phyloP scores from a whole-genome alignment of 2,329 filamentous ascomycete genomes.

The Thielaviopsis populi region DNA sequence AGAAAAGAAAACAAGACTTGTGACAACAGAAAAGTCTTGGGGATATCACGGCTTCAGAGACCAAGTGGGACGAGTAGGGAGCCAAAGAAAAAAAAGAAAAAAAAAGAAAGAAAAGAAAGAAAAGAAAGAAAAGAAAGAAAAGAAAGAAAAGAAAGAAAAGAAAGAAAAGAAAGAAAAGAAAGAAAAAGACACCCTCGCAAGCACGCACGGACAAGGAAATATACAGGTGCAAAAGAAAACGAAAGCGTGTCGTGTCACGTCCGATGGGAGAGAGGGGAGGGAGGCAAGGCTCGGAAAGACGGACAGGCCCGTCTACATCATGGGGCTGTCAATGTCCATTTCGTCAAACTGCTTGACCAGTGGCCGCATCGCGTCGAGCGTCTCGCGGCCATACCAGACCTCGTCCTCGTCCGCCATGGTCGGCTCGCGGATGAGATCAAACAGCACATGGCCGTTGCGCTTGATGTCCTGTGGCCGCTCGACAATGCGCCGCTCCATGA shows the following conservation, averaged over 20 bases:
- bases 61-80: background rate
- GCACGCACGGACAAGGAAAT: constrained; percentile 1
- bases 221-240: background rate
- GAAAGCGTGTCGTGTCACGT: background rate
- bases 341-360: constrained; percentile 37
- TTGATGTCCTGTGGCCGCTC: constrained; percentile 44
- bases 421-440: constrained; percentile 49
- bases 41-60: background rate
- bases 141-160: constrained; percentile 2
- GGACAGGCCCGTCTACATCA: constrained; percentile 3
- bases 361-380: constrained; percentile 40
- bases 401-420: constrained; percentile 44
- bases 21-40: background rate
- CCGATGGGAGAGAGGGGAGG: background rate
- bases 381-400: constrained; percentile 43
- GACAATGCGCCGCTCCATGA: constrained; percentile 45
- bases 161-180: constrained; percentile 1
- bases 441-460: constrained; percentile 45
- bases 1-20: background rate
- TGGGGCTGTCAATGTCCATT: constrained; percentile 20
- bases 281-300: background rate
- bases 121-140: background rate
- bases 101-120: constrained; percentile 3
- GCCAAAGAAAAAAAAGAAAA: background rate
- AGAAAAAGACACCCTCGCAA: no score